Conservation (phyloP, 1,139 yeast species). For the Blastobotrys serpentis region DNA sequence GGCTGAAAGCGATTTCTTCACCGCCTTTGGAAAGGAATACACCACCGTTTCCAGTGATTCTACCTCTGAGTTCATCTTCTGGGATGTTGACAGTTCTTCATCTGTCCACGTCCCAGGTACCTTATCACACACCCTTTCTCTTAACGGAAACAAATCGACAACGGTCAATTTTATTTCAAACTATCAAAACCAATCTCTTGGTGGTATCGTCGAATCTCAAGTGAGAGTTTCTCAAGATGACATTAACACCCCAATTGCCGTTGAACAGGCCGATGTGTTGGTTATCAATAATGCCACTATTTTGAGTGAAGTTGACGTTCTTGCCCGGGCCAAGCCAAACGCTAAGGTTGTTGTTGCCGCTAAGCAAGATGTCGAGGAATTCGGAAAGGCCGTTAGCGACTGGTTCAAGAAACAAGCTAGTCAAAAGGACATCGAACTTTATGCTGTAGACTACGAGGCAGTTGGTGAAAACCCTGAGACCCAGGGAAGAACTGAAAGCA, state of each 20-base stretch:
- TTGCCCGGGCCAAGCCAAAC: constrained; percentile 56
- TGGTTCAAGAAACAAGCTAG: constrained; percentile 57
- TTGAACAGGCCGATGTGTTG: constrained; percentile 59
- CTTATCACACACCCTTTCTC: constrained; percentile 69
- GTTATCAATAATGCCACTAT: constrained; percentile 60
- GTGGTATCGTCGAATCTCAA: constrained; percentile 83
- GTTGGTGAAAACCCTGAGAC: constrained; percentile 51
- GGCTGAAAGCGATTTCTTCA: constrained; percentile 28
- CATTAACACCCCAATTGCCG: constrained; percentile 29
- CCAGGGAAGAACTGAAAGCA: constrained; percentile 70
- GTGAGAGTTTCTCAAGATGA: constrained; percentile 37
- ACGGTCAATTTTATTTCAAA: constrained; percentile 58
- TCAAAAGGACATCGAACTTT: constrained; percentile 51
- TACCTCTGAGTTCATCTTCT: constrained; percentile 42
- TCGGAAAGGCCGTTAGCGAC: constrained; percentile 52
- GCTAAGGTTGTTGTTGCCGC: constrained; percentile 56
- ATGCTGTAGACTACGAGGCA: constrained; percentile 34
- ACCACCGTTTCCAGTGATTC: constrained; percentile 4
- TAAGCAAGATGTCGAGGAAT: constrained; percentile 44
- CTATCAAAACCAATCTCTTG: constrained; percentile 67
- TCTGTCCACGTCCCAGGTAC: constrained; percentile 57
- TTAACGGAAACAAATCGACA: constrained; percentile 50
- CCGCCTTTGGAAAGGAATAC: constrained; percentile 23
- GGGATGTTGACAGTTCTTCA: constrained; percentile 43
- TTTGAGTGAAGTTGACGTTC: constrained; percentile 57